Base-by-base conservation (phyloP, 805 yeast species). In the Metschnikowia aberdeeniae region DNA sequence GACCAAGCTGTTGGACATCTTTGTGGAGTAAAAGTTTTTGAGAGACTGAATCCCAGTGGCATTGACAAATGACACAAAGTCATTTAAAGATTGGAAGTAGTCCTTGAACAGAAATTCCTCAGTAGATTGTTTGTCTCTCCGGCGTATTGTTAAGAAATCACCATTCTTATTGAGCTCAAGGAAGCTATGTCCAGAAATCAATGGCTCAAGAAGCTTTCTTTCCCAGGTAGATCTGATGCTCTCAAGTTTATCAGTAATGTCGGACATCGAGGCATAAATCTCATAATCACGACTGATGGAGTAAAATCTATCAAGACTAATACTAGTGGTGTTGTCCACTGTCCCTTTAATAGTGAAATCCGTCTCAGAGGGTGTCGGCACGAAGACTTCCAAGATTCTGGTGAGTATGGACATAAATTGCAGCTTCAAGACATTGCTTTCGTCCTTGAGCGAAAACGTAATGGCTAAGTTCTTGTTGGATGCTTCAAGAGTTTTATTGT, bases 51-150 rank as follows among this genome's bases (percentile, higher is more conserved):
- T 46, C 24, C 54, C 44, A 13, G 66, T 41, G 11, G 55, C 27
- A 46, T 68, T 65, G 31, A 70, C 56, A 42, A 67, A 68, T 14
- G 47, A 43, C 14, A 70, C 56, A 32, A 70, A 64, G 34, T 50
- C 51, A 6, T 51, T 47, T 10, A 63, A 40, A 1, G 72, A 65
- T 24, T 47, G 37, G 37, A 68, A 54, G 39, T 51, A 56, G n/a
- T 36, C 20, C 22, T 24, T 35, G 34, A 45, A 45, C 6, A 38
- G 36, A 13, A 47, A 44, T 6, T 19, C 39, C 13, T 10, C 19
- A 4, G 42, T 20, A 1, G 29, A 19, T 3, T 26, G 19, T 8
- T 22, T 29, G 10, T 27, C 36, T 2, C 17, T 20, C 6, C 35
- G 20, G 8, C 13, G 19, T 7, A 54, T 31, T 1, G 34, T 24